Evolutionary conservation across 176 grass and related monocot genomes (phyloP).

Genomic region (Oryza nivara): DNA sequence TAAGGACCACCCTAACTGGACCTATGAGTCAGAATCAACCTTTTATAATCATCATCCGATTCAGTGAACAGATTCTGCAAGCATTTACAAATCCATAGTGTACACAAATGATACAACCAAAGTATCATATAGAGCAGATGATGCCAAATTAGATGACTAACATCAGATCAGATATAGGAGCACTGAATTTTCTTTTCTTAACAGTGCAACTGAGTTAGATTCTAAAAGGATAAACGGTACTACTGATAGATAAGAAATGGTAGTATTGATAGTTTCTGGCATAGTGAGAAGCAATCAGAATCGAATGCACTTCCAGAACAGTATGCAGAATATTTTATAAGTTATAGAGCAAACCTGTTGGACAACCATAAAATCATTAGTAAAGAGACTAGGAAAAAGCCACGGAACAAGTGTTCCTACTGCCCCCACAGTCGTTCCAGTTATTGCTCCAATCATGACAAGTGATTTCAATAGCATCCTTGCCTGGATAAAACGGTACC

Average conservation of each 20-base stretch:
- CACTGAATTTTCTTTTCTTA: background rate
- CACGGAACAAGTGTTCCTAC: conserved; percentile 78
- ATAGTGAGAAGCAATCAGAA: background rate
- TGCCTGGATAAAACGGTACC: conserved; percentile 59
- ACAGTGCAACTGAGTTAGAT: background rate
- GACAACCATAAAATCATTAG: conserved; percentile 67
- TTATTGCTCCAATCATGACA: conserved; percentile 72
- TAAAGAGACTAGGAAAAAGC: conserved; percentile 79
- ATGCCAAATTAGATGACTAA: background rate
- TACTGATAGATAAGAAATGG: background rate
- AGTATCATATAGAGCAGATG: conserved; percentile 13
- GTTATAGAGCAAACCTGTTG: conserved; percentile 59
- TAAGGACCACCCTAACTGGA: background rate
- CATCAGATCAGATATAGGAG: background rate
- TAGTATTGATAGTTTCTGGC: background rate
- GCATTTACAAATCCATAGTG: background rate
- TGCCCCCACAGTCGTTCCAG: conserved; percentile 64
- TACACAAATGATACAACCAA: background rate
- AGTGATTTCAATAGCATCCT: conserved; percentile 92
- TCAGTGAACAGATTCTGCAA: background rate
- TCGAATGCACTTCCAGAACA: conserved; percentile 3
- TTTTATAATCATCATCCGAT: conserved; percentile 21
- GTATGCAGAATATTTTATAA: conserved; percentile 15
- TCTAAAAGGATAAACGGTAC: background rate
- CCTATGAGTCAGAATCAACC: background rate